Evolutionary conservation across 2,329 filamentous ascomycete species (phyloP).

Genomic region (Apiospora rasikravindrae): DNA sequence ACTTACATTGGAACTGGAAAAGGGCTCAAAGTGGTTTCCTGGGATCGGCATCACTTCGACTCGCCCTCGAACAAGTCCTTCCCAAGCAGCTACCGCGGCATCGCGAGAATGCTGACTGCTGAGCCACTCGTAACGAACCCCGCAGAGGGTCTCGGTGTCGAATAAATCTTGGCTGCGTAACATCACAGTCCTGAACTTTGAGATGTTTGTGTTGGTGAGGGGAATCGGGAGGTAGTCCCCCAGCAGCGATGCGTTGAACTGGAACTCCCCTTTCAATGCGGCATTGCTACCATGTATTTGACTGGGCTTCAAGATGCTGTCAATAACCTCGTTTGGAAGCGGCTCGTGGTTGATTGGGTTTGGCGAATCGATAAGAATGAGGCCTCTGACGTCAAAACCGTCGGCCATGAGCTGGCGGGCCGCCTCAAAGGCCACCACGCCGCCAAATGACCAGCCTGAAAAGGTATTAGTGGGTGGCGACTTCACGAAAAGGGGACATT

Average conservation of each 20-base stretch:
- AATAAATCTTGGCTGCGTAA: slow-evolving; percentile 23
- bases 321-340: slow-evolving; percentile 43
- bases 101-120: slow-evolving; percentile 14
- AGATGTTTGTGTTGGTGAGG: neutral
- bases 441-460: slow-evolving; percentile 65
- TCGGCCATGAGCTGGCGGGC: slow-evolving; percentile 45
- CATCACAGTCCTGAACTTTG: slow-evolving; percentile 19
- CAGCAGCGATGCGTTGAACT: slow-evolving; percentile 26
- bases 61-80: slow-evolving; percentile 13
- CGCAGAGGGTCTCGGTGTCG: slow-evolving; percentile 28
- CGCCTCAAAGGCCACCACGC: slow-evolving; percentile 59
- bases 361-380: slow-evolving; percentile 52
- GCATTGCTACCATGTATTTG: neutral
- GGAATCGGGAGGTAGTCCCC: slow-evolving; percentile 20
- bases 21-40: slow-evolving; percentile 23
- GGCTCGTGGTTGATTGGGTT: slow-evolving; percentile 52
- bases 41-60: slow-evolving; percentile 18
- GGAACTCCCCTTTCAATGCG: slow-evolving; percentile 22
- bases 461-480: neutral
- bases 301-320: too few species aligned
- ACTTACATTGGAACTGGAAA: slow-evolving; percentile 16
- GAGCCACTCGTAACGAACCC: slow-evolving; percentile 32
- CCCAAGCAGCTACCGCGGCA: slow-evolving; percentile 16
- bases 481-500: neutral
- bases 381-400: slow-evolving; percentile 43